phyloP scores from a whole-genome alignment of 257 asterid species.

The Linaria vulgaris region DNA sequence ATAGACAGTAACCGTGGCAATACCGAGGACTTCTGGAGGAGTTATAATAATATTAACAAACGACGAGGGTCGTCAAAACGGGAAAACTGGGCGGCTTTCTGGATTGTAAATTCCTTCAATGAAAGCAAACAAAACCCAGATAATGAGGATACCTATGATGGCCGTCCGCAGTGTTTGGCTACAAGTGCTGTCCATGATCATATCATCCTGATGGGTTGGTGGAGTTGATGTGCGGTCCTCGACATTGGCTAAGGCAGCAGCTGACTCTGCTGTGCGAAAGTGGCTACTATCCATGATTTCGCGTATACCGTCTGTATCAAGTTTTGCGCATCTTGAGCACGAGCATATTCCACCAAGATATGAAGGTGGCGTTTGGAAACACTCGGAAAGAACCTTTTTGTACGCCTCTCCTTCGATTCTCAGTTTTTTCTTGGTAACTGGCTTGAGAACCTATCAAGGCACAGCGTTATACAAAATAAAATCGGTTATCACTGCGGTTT shows the following conservation, averaged over 20 bases:
- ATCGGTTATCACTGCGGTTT: too few relatives aligned
- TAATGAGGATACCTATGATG: slow-evolving; percentile 61
- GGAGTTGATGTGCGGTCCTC: slow-evolving; percentile 36
- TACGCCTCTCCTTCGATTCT: slow-evolving; percentile 73
- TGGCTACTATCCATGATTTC: slow-evolving; percentile 20
- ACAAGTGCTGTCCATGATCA: slow-evolving; percentile 27
- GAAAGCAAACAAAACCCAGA: slow-evolving; percentile 63
- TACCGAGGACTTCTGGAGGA: too few relatives aligned
- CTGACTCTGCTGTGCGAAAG: slow-evolving; percentile 25
- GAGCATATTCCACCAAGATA: slow-evolving; percentile 83
- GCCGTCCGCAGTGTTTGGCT: slow-evolving; percentile 52
- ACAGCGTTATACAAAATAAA: background rate
- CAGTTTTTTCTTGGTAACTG: slow-evolving; percentile 74
- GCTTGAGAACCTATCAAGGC: slow-evolving; percentile 69
- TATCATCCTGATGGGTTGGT: slow-evolving; percentile 34
- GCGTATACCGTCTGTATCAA: slow-evolving; percentile 24
- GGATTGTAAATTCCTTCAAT: slow-evolving; percentile 61
- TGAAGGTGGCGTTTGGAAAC: slow-evolving; percentile 58
- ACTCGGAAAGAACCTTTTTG: slow-evolving; percentile 51
- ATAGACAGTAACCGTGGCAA: too few relatives aligned
- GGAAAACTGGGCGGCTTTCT: slow-evolving; percentile 47
- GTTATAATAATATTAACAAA: too few relatives aligned
- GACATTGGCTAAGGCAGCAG: slow-evolving; percentile 23
- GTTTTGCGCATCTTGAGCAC: slow-evolving; percentile 60
- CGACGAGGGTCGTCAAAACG: slow-evolving; percentile 13